These are phyloP conservation scores for Alternaria arbusti DNA, from an alignment of 2,329 filamentous ascomycete species.

Conservation along the genomic window DNA sequence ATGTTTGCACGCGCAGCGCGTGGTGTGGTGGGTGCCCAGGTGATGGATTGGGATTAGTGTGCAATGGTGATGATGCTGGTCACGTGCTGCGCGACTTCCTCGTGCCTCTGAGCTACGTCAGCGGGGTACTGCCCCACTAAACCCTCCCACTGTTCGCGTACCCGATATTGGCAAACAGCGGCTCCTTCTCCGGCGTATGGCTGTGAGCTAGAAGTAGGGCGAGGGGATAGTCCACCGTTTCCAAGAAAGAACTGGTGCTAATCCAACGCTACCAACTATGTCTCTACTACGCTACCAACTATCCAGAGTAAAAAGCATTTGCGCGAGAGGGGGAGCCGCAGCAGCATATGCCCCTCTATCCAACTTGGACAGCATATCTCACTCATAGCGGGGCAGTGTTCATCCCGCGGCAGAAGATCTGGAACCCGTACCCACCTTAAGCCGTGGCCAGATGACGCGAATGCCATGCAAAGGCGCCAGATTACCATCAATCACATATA, in stretches of 20 bases:
- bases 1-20: background rate
- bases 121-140: conserved; percentile 12
- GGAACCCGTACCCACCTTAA: conserved; percentile 13
- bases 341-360: background rate
- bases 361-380: conserved; percentile 1
- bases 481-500: conserved; percentile 28
- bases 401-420: background rate
- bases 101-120: conserved; percentile 21
- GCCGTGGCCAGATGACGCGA: conserved; percentile 27
- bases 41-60: background rate
- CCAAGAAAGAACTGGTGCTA: background rate
- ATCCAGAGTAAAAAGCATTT: background rate
- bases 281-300: background rate
- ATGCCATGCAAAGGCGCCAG: conserved; percentile 26
- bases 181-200: background rate
- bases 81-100: conserved; percentile 24
- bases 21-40: background rate
- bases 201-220: background rate
- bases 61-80: conserved; percentile 17
- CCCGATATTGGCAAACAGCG: background rate
- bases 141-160: background rate
- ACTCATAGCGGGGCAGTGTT: conserved; percentile 16
- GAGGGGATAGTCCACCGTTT: background rate
- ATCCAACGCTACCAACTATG: background rate
- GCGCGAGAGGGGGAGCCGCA: background rate